Base-by-base conservation (phyloP, 345 rosid genomes). In the Linum tenue region DNA sequence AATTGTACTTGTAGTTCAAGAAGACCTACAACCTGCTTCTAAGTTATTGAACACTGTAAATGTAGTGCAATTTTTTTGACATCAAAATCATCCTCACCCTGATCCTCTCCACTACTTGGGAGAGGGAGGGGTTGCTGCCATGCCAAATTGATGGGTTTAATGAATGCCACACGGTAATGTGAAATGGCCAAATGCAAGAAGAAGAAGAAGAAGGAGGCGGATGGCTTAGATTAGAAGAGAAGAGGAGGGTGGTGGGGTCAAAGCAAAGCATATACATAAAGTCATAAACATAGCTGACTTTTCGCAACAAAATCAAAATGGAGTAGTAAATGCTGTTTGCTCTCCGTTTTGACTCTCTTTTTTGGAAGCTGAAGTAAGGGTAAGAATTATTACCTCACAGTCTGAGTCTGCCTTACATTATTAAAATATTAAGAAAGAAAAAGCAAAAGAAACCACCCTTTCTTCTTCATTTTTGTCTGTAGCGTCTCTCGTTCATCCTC, bases 311-410 rank as follows among this genome's bases (percentile, higher is more conserved):
- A 56, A 22, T 22, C 31, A 22, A 22, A 22, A 22, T 22, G 31
- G 31, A 58, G 3, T 82, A 85, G 88, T 85, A 72, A 85, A 87
- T 90, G 90, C 82, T 64, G 58, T 22, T 56, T 60, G 82, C 81
- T 82, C 80, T 71, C 75, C 67, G 65, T 67, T 78, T 85, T 82
- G 89, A 86, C 90, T 83, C 83, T 73, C 64, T 63, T 69, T 66
- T 43, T 43, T 11, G 12, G 11, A 44, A 44, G 12, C 31, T 22
- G 31, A 22, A 22, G 31, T 22, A 22, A 22, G 31, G 1, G 31
- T 22, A 22, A 22, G 31, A 22, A 22, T 22, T 22, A 22, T 56
- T 59, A 10, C 39, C 8, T 9, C 56, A 22, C 31, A 22, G 31
- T 22, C 31, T 22, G 31, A 22, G 31, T 22, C 31, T 22, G 31